Conservation (phyloP, 805 yeast species). For the Candida krabiensis region DNA sequence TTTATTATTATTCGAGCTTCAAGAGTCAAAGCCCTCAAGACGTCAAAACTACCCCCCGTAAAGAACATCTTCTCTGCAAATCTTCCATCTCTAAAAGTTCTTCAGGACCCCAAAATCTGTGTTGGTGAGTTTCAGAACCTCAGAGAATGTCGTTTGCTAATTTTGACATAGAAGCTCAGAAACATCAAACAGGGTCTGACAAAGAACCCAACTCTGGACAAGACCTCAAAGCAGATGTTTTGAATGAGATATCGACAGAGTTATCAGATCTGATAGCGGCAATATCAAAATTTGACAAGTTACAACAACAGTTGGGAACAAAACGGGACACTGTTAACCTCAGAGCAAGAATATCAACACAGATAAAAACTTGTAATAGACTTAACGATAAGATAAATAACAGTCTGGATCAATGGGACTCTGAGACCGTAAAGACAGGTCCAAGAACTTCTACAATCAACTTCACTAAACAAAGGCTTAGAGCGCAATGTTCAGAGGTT, state of each 20-base stretch:
- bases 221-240: slow-evolving; percentile 1
- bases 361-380: slow-evolving; percentile 16
- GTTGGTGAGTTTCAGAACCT: no score
- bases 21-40: no score
- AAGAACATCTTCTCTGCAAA: no score
- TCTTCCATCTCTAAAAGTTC: no score
- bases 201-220: no score
- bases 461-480: slow-evolving; percentile 52
- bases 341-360: slow-evolving; percentile 34
- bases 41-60: no score
- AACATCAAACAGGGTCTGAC: slow-evolving; percentile 4
- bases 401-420: slow-evolving; percentile 14
- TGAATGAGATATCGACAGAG: slow-evolving; percentile 20
- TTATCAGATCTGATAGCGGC: slow-evolving; percentile 35
- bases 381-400: slow-evolving; percentile 17
- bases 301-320: slow-evolving; percentile 52
- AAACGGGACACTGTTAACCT: slow-evolving; percentile 44
- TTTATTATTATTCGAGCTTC: no score
- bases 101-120: no score
- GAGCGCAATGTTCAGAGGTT: slow-evolving; percentile 55
- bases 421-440: background rate
- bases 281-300: slow-evolving; percentile 50
- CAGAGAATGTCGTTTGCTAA: slow-evolving; percentile 65
- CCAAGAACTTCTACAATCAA: slow-evolving; percentile 11
- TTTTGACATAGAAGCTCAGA: slow-evolving; percentile 51